These are phyloP conservation scores for Claviceps lovelessii DNA, from an alignment of 2,329 filamentous ascomycete species.

Conservation along the genomic window DNA sequence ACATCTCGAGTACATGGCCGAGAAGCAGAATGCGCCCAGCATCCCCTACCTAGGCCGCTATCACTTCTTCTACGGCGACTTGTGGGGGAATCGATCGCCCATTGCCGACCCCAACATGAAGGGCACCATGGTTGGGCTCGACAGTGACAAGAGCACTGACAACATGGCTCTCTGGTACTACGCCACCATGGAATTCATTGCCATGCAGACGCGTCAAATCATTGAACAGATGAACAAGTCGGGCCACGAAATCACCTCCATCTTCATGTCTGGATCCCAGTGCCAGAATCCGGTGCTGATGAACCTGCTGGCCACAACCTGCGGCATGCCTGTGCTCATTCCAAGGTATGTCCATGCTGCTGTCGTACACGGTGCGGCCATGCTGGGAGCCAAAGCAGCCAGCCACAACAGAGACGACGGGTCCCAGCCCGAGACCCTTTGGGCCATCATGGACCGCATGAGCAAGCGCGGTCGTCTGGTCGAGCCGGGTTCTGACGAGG, in stretches of 20 bases:
- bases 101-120: slow-evolving; percentile 89
- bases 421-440: slow-evolving; percentile 72
- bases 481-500: slow-evolving; percentile 53
- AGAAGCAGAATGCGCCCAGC: slow-evolving; percentile 54
- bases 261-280: slow-evolving; percentile 98
- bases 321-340: slow-evolving; percentile 83
- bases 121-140: slow-evolving; percentile 74
- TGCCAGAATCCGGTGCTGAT: slow-evolving; percentile 93
- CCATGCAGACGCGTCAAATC: slow-evolving; percentile 91
- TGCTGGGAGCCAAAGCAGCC: slow-evolving; percentile 95
- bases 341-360: slow-evolving; percentile 89
- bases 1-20: slow-evolving; percentile 63
- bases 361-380: slow-evolving; percentile 94
- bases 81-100: slow-evolving; percentile 92
- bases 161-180: slow-evolving; percentile 88
- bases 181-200: slow-evolving; percentile 94
- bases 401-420: slow-evolving; percentile 51
- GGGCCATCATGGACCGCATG: slow-evolving; percentile 96
- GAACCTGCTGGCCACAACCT: slow-evolving; percentile 78
- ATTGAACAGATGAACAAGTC: slow-evolving; percentile 84
- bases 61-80: slow-evolving; percentile 96
- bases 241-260: slow-evolving; percentile 75
- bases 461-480: slow-evolving; percentile 84
- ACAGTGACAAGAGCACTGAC: slow-evolving; percentile 73
- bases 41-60: slow-evolving; percentile 80